A percentile compares a stretch with the other conserved stretches of the same genome.
These are phyloP conservation scores for Sanghuangporus weigelae DNA, from an alignment of 1,284 basidiomycete genomes.

Conservation along the genomic window DNA sequence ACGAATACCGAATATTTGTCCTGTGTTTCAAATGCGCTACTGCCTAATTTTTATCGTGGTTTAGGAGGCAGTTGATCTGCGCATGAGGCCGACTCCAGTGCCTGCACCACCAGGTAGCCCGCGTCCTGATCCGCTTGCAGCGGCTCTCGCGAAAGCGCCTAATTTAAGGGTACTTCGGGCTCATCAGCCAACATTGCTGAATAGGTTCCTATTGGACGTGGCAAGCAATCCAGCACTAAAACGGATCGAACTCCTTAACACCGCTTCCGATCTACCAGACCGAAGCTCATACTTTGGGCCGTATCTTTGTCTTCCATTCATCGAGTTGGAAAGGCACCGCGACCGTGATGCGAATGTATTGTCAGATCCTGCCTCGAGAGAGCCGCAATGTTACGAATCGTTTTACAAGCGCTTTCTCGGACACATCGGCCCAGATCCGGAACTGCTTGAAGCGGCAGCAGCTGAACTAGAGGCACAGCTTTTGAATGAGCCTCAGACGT, in stretches of 20 bases:
- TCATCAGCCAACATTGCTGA: slow-evolving; percentile 44
- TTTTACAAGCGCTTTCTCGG: background rate
- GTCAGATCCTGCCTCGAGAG: background rate
- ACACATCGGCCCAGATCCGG: background rate
- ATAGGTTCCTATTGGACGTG: slow-evolving; percentile 38
- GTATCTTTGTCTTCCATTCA: background rate
- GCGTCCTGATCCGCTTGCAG: slow-evolving; percentile 25
- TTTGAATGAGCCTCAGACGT: background rate
- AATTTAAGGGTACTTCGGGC: slow-evolving; percentile 39
- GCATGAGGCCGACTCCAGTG: slow-evolving; percentile 38
- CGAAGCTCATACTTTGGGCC: background rate
- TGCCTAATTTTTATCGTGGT: background rate
- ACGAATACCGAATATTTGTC: background rate
- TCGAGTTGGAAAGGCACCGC: background rate
- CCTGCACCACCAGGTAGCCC: slow-evolving; percentile 15
- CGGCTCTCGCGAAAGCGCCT: slow-evolving; percentile 32
- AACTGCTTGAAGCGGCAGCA: background rate
- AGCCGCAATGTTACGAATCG: background rate
- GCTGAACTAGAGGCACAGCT: background rate
- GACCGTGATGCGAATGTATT: background rate
- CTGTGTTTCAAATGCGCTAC: background rate
- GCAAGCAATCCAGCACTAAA: slow-evolving; percentile 37
- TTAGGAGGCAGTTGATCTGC: slow-evolving; percentile 43
- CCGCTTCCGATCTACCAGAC: slow-evolving; percentile 13
- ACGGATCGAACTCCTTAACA: slow-evolving; percentile 35